phyloP scores from a whole-genome alignment of 768 basidiomycete genomes.

The Pholiota molesta region DNA sequence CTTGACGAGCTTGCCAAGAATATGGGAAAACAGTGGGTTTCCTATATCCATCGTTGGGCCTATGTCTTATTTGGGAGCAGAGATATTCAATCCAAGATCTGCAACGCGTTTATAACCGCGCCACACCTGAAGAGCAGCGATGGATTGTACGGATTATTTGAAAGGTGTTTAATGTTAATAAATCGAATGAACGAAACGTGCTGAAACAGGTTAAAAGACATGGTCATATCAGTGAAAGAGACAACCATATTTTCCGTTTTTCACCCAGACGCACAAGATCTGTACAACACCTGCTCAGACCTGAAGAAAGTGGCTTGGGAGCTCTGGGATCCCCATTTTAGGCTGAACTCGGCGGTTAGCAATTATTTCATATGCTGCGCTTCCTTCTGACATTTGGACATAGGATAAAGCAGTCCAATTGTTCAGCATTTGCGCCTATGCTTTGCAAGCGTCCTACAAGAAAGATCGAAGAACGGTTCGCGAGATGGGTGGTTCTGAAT shows the following conservation, averaged over 20 bases:
- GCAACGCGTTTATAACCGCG: slow-evolving; percentile 73
- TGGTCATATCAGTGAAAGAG: slow-evolving; percentile 92
- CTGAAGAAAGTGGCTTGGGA: slow-evolving; percentile 92
- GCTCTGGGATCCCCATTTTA: slow-evolving; percentile 73
- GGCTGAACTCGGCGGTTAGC: slow-evolving; percentile 61
- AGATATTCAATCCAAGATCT: slow-evolving; percentile 76
- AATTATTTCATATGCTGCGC: not conserved
- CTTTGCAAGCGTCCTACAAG: slow-evolving; percentile 87
- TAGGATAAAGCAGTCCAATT: slow-evolving; percentile 86
- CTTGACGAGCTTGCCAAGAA: slow-evolving; percentile 78
- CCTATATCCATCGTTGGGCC: not conserved
- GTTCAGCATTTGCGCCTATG: slow-evolving; percentile 92
- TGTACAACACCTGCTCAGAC: slow-evolving; percentile 97
- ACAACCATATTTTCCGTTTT: slow-evolving; percentile 90
- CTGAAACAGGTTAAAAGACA: slow-evolving; percentile 52
- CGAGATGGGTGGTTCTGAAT: slow-evolving; percentile 77
- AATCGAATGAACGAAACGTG: not conserved
- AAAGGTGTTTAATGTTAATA: slow-evolving; percentile 61
- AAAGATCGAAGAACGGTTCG: slow-evolving; percentile 84
- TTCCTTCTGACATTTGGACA: not conserved
- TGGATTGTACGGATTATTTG: slow-evolving; percentile 97
- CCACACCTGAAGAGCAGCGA: slow-evolving; percentile 86
- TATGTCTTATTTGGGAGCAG: slow-evolving; percentile 39
- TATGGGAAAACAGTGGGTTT: slow-evolving; percentile 72
- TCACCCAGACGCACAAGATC: slow-evolving; percentile 91